Evolutionary conservation across 129 eudicot species (phyloP), one percentile per base, ranked within the genome.

Genomic region (Arctium minus): DNA sequence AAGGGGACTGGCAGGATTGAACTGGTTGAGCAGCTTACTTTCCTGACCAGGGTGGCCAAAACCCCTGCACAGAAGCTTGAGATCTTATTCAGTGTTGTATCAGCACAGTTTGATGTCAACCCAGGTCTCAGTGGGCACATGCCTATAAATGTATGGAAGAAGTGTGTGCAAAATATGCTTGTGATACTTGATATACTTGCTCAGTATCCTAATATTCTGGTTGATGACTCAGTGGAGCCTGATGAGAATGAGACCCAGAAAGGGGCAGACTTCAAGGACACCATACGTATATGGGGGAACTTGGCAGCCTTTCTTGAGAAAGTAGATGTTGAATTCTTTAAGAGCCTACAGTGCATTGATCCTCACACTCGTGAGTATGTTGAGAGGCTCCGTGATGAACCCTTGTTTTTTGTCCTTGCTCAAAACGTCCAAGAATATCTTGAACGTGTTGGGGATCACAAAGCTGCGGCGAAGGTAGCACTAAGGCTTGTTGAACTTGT

Each of bases 51-150:
- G 79, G 94, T 90, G 38, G 92, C 97, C 2, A 90, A 88, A 85
- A 92, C 97, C 22, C 98, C 96, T 68, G 98, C 97, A 10, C 98
- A 94, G 85, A 94, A 92, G 94, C 93, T 94, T 75, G 94, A 94
- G 87, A 94, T 94, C 53, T 87, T 92, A 5, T 91, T 91, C 72
- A 86, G 91, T 87, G 93, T 94, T 85, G 89, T 94, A 39, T 92
- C 94, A 69, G 96, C 94, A 5, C 98, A 94, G 84, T 92, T 92
- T 91, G 97, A 94, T 87, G 96, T 94, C 15, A 94, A 91, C 76
- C 89, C 94, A 17, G 86, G 98, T 81, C 86, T 92, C 13, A 92
- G 85, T 73, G 95, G 94, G 10, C 88, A 92, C 86, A 91, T 94
- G 98, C 90, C 97, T 0, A 83, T 89, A 70, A 89, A 86, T 80